These are phyloP conservation scores for Periconia digitata DNA, from an alignment of 2,329 filamentous ascomycete genomes.

Conservation along the genomic window DNA sequence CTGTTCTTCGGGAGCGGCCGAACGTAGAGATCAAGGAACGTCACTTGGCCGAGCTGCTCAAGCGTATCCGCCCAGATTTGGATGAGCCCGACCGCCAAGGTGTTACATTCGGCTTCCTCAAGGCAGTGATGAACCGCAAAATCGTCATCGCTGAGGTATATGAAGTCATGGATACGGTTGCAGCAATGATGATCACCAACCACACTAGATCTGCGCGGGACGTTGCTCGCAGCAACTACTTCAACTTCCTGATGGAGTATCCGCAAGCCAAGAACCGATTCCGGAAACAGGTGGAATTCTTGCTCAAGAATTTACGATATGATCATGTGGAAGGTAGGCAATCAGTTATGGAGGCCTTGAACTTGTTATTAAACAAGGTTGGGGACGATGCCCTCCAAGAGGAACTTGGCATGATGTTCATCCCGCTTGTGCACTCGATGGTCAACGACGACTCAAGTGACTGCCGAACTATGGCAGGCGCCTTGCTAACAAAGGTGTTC, in stretches of 20 bases:
- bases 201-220: slow-evolving; percentile 87
- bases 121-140: slow-evolving; percentile 81
- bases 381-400: slow-evolving; percentile 76
- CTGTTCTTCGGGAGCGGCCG: slow-evolving; percentile 78
- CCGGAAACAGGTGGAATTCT: slow-evolving; percentile 84
- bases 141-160: slow-evolving; percentile 87
- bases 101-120: slow-evolving; percentile 90
- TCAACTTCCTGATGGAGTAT: slow-evolving; percentile 93
- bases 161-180: slow-evolving; percentile 79
- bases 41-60: slow-evolving; percentile 79
- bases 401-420: slow-evolving; percentile 77
- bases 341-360: slow-evolving; percentile 89
- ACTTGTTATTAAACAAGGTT: slow-evolving; percentile 83
- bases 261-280: slow-evolving; percentile 88
- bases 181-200: slow-evolving; percentile 93
- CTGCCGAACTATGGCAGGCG: slow-evolving; percentile 79
- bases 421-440: slow-evolving; percentile 81
- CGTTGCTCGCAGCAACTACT: slow-evolving; percentile 83
- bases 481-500: slow-evolving; percentile 80
- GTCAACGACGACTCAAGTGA: slow-evolving; percentile 86
- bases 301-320: slow-evolving; percentile 89
- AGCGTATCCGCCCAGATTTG: slow-evolving; percentile 81
- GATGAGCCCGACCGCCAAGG: slow-evolving; percentile 92
- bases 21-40: slow-evolving; percentile 76
- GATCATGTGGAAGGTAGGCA: slow-evolving; percentile 84